Conservation (phyloP, 2,329 filamentous ascomycete species). For the Tothia fuscella region DNA sequence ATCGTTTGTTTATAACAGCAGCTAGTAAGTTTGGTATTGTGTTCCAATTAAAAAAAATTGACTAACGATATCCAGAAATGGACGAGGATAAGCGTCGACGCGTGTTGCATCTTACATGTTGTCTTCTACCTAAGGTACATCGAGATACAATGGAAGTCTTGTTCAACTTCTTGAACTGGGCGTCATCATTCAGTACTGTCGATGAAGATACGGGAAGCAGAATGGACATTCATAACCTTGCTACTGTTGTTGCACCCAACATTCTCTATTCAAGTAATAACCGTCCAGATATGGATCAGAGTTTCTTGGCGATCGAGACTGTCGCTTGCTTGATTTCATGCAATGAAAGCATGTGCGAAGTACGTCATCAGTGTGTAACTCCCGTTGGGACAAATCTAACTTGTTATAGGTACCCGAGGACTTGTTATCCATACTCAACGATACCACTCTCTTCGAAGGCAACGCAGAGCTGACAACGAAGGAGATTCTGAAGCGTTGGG, state of each 20-base stretch:
- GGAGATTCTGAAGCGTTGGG: constrained; percentile 89
- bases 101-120: constrained; percentile 81
- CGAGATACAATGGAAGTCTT: constrained; percentile 90
- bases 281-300: constrained; percentile 61
- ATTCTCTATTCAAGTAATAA: constrained; percentile 61
- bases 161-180: constrained; percentile 95
- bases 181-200: constrained; percentile 90
- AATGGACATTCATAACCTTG: constrained; percentile 97
- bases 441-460: constrained; percentile 69
- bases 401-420: constrained; percentile 73
- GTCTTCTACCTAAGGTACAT: constrained; percentile 81
- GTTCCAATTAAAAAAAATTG: neutral
- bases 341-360: constrained; percentile 95
- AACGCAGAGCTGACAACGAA: constrained; percentile 87
- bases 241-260: constrained; percentile 94
- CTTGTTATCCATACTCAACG: constrained; percentile 72
- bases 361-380: constrained; percentile 37
- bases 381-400: constrained; percentile 16
- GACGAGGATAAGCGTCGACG: constrained; percentile 74
- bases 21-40: constrained; percentile 46
- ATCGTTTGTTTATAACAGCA: constrained; percentile 77
- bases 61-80: constrained; percentile 43
- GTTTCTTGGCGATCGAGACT: constrained; percentile 85
- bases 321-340: constrained; percentile 83
- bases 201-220: constrained; percentile 96